phyloP scores from a whole-genome alignment of 345 rosid genomes.

The Eucalyptus erythrocorys region DNA sequence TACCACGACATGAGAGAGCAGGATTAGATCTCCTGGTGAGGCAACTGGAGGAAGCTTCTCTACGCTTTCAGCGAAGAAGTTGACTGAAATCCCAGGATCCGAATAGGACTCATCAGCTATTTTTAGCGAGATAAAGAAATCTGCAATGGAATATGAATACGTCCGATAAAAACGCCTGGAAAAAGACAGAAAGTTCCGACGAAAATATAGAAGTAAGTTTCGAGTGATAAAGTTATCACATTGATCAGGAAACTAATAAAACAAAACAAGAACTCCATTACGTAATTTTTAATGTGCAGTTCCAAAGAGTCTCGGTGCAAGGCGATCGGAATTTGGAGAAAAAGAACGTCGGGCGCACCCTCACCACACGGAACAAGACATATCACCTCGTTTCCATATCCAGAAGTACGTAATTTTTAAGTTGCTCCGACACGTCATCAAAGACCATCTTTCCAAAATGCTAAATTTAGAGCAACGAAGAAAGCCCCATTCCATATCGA shows the following conservation, averaged over 20 bases:
- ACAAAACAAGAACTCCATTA: not conserved
- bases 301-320: not conserved
- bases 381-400: not conserved
- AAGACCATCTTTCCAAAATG: not conserved
- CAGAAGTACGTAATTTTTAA: not conserved
- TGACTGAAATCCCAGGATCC: slow-evolving; percentile 28
- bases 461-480: not conserved
- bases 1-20: slow-evolving; percentile 52
- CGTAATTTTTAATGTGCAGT: not conserved
- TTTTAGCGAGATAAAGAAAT: slow-evolving; percentile 31
- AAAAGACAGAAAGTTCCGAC: not conserved
- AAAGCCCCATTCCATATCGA: not conserved
- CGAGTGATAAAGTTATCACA: not conserved
- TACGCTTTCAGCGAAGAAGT: slow-evolving; percentile 20
- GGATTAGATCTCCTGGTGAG: slow-evolving; percentile 42
- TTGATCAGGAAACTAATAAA: not conserved
- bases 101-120: slow-evolving; percentile 41
- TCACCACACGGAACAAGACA: not conserved
- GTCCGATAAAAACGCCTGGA: not conserved
- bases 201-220: not conserved
- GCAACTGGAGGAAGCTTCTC: slow-evolving; percentile 42
- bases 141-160: slow-evolving; percentile 16
- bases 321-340: not conserved
- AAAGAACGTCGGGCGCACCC: not conserved
- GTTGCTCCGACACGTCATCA: too few species aligned